phyloP scores from a whole-genome alignment of 2,329 filamentous ascomycete genomes.

The Aspergillus fijiensis region DNA sequence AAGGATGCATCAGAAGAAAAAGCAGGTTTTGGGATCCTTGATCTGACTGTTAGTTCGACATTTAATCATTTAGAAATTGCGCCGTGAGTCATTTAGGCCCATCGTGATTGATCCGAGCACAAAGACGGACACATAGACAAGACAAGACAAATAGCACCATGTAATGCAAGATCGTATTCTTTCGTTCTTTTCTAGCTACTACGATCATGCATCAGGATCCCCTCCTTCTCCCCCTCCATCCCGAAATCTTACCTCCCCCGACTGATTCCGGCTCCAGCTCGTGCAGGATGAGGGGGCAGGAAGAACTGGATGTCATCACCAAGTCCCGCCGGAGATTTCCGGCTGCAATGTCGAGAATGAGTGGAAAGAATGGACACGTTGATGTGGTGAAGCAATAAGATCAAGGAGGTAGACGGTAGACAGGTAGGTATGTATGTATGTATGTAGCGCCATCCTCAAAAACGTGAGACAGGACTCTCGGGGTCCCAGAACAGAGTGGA shows the following conservation, averaged over 20 bases:
- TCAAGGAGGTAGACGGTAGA: not conserved
- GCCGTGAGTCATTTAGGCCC: no score
- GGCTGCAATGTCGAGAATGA: not conserved
- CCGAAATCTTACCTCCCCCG: not conserved
- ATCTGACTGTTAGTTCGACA: not conserved
- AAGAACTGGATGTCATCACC: not conserved
- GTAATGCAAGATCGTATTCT: not conserved
- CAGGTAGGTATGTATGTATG: not conserved
- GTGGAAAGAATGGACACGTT: not conserved
- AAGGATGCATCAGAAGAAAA: not conserved
- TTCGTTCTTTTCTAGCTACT: not conserved
- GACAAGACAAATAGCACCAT: not conserved
- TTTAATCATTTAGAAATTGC: not conserved
- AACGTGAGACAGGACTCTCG: constrained; percentile 8
- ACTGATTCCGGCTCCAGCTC: not conserved
- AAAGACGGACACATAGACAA: not conserved
- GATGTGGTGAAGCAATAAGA: not conserved
- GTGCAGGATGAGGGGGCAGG: not conserved
- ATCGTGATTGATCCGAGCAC: no score
- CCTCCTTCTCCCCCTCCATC: not conserved
- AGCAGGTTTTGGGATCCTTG: not conserved
- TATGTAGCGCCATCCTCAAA: not conserved
- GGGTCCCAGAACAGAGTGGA: constrained; percentile 24
- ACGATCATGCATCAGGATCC: not conserved
- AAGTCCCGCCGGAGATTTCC: not conserved